Conservation (phyloP, 306 rosid genomes). For the Cicer arietinum region DNA sequence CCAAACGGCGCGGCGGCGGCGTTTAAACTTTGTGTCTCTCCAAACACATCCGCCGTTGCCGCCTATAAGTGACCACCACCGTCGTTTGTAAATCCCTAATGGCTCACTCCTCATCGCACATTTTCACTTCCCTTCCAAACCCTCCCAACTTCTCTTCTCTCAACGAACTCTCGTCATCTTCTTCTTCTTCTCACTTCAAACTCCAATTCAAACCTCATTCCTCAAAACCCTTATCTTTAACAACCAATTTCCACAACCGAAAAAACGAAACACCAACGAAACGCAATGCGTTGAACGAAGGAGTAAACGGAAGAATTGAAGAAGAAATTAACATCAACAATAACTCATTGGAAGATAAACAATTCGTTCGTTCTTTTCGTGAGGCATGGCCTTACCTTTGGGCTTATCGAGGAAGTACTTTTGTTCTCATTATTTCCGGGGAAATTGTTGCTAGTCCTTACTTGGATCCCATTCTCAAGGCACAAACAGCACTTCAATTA, state of each 20-base stretch:
- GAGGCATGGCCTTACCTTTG: constrained; percentile 96
- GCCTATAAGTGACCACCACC: not conserved
- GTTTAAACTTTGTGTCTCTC: not conserved
- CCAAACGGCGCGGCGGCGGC: constrained; percentile 35
- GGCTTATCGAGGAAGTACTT: constrained; percentile 86
- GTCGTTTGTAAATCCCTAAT: constrained; percentile 29
- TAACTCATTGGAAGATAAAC: constrained; percentile 69
- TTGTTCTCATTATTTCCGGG: constrained; percentile 85
- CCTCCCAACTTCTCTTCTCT: constrained; percentile 31
- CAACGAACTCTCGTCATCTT: not conserved
- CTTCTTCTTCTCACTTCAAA: constrained; percentile 33
- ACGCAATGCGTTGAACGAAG: constrained; percentile 44
- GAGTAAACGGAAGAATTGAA: constrained; percentile 46
- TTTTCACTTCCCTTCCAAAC: constrained; percentile 37
- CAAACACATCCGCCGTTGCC: not conserved
- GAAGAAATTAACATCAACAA: constrained; percentile 53
- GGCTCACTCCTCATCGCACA: constrained; percentile 49
- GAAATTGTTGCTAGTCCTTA: constrained; percentile 71
- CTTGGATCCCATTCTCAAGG: constrained; percentile 88
- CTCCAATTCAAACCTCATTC: constrained; percentile 1
- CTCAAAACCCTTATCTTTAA: constrained; percentile 17
- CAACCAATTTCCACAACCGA: constrained; percentile 22
- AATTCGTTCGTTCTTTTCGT: constrained; percentile 84
- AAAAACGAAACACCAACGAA: constrained; percentile 21
- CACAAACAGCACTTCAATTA: constrained; percentile 34